Base-by-base conservation (phyloP, 805 yeast species). In the Priceomyces fermenticarens region DNA sequence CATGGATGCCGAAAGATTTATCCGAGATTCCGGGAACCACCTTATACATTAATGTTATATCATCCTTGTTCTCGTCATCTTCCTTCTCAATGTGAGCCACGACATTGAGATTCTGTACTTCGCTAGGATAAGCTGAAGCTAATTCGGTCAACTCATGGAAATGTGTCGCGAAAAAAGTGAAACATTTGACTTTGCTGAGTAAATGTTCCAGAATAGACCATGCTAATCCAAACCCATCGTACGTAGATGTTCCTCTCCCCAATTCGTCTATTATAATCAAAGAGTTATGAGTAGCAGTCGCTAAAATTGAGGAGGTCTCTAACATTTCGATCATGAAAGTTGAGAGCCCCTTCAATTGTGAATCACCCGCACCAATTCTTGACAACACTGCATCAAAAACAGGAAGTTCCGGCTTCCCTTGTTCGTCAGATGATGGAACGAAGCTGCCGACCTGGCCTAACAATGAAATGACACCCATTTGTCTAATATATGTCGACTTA, bases 301-400 rank as follows among this genome's bases (percentile, higher is more conserved):
- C 81, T 42, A 93, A 70, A 49, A 93, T 91, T 2, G 91, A 80
- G 0, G 96, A 83, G 39, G 96, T 88, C 55, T 93, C 99, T 39
- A 88, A 71, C 97, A 93, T 89, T 62, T 93, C 99, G 20, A 95
- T 87, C 66, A 60, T 60, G 54, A 93, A 93, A 0, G 99, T 93
- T 0, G 98, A 90, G 23, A 93, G 88, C 17, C 99, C 99, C 62
- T 91, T 90, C 56, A 93, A 72, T 63, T 93, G 99, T 0, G 97
- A 91, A 60, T 93, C 99, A 10, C 97, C 95, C 2, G 99, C 98
- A 9, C 99, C 99, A n/a, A 93, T 97, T 57, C 99, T 80, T 10
- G 98, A 95, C 44, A 93, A 73, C 4, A 93, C 84, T 2, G 96
- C 88, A 63, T 93, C 99, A 46, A 91, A 88, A 2, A 93, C 71